phyloP scores from a whole-genome alignment of 1,284 basidiomycete genomes.

The Mrakiaceae sp. region DNA sequence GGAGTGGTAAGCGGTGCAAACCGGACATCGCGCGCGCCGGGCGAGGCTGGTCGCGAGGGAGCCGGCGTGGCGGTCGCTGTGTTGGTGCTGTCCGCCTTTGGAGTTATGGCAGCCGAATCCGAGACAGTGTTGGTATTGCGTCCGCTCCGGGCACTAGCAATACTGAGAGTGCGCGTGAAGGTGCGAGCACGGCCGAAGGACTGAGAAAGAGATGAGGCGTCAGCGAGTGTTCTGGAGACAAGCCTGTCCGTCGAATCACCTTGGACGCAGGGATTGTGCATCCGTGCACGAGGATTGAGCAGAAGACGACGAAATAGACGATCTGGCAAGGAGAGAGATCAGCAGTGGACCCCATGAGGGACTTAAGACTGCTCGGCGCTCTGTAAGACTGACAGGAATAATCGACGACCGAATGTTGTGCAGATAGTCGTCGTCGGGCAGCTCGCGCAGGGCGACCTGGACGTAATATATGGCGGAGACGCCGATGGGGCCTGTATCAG shows the following conservation, averaged over 20 bases:
- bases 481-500: constrained; percentile 30
- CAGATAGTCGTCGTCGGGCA: constrained; percentile 36
- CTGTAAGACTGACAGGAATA: constrained; percentile 24
- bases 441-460: constrained; percentile 37
- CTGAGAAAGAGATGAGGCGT: not conserved
- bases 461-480: constrained; percentile 41
- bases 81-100: too few species aligned
- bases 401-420: constrained; percentile 34
- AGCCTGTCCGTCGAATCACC: too few species aligned
- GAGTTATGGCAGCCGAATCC: too few species aligned
- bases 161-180: constrained; percentile 2
- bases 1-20: too few species aligned
- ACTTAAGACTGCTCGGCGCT: not conserved
- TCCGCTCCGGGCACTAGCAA: too few species aligned
- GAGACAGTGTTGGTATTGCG: too few species aligned
- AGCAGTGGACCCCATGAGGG: not conserved
- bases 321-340: constrained; percentile 21
- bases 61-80: too few species aligned
- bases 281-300: constrained; percentile 40
- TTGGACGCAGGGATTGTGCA: too few species aligned
- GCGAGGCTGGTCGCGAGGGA: too few species aligned
- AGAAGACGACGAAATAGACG: constrained; percentile 42
- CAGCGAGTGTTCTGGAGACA: not conserved
- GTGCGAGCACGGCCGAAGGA: not conserved
- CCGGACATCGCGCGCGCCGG: too few species aligned